Evolutionary conservation across 1,284 basidiomycete genomes (phyloP), one percentile per base, ranked within the genome.

Genomic region (Peniophora sp.): DNA sequence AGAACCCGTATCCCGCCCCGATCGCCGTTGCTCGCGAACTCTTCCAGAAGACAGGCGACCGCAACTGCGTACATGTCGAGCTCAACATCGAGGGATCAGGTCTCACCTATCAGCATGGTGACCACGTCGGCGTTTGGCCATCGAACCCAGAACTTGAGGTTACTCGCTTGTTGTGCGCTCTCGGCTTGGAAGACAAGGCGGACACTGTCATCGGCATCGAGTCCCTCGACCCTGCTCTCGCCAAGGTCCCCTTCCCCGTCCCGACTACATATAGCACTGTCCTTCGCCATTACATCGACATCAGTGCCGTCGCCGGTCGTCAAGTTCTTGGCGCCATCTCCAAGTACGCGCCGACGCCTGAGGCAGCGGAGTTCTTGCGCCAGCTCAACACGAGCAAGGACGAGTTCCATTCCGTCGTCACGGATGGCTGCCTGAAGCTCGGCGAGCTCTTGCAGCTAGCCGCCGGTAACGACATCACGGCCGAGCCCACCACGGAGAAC

Each of bases 161-260:
- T 41, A 85, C 92, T 51, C 87, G 96, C 52, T 79, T 96, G 43
- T 79, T 99, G 20, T 85, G 81, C 56, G 80, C 89, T 49, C 84
- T 99, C 45, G 95, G 95, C 22, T 78, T 99, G 3, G 76, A 78
- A 55, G 75, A 84, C 48, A 88, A 88, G 70, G 83, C 83, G 63
- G 80, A 93, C 62, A 77, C 79, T 27, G 83, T 93, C 47, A 92
- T 99, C 61, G 82, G 86, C 57, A 92, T 97, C 57, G 93, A 95
- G 65, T 97, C 94, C 23, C 84, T 99, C 53, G 97, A 99, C 66
- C 96, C 97, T 34, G 92, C 94, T 22, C 79, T 99, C 18, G 97
- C 97, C 54, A 99, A 99, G 71, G 95, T 98, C 55, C 96, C 96
- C 15, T 99, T 99, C 87, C 96, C 97, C 20, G 86, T 91, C 23